Base-by-base conservation (phyloP, 352 stramenopile genomes). In the Halophytophthora batemanensis region DNA sequence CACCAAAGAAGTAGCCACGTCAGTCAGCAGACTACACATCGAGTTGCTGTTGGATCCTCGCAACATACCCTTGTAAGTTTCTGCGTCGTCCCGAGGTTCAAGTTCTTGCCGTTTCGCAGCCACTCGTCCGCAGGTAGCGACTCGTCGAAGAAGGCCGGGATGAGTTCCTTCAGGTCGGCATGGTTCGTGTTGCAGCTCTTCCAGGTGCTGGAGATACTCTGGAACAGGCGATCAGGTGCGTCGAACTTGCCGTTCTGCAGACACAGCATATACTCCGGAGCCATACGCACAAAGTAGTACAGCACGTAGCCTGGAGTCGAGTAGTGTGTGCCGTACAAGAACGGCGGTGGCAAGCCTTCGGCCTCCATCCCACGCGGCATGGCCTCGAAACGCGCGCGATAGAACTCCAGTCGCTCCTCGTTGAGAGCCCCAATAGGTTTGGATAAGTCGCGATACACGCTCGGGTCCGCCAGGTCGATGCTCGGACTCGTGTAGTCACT, bases 161-260 rank as follows among this genome's bases (percentile, higher is more conserved):
- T 99, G 7, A 99, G 74, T 64, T 99, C 97, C 70, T 99, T 99
- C 6, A 99, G 79, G 65, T 99, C 97, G 3, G 89, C 89, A 35
- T 97, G 87, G 37, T 90, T 93, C 4, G 66, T 87, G 38, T 87
- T 65, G 44, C 75, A 87, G 53, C 80, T 87, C 23, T 95, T 85
- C 87, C 94, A 99, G 11, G 96, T 97, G 41, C 79, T 77, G 17
- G 83, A 55, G 41, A 99, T 88, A 44, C 87, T 98, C 42, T 86
- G 88, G 48, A 99, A 99, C 2, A 99, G 80, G 4, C 97, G 85
- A 79, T 99, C 97, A 1, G 96, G 81, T 0, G 98, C 92, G 75
- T 99, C 97, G 59, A 99, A 99, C 66, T 98, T 95, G 36, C 96
- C 96, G 51, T 96, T 92, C 75, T 99, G 97, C 13, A 99, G 79